These are phyloP conservation scores for Trichoderma pleuroti DNA, from an alignment of 2,329 filamentous ascomycete genomes.

Conservation along the genomic window DNA sequence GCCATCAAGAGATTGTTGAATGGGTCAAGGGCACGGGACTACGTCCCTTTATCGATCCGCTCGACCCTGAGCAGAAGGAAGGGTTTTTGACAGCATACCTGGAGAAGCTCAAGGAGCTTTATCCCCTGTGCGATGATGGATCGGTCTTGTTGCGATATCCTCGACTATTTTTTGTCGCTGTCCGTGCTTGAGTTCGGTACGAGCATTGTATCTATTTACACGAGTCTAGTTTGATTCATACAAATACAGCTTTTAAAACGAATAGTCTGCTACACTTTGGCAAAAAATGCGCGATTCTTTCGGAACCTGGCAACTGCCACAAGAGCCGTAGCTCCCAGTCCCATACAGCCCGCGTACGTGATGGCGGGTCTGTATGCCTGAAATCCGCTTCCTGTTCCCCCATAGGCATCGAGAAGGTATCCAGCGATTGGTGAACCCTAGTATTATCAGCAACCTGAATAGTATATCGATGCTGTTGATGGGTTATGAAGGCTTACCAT, in stretches of 20 bases:
- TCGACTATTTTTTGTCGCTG: constrained; percentile 52
- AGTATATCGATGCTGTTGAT: neutral
- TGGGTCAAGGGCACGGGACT: constrained; percentile 59
- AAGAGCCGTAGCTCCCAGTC: constrained; percentile 41
- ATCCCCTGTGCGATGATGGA: constrained; percentile 46
- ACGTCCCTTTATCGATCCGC: constrained; percentile 50
- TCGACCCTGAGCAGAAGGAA: constrained; percentile 39
- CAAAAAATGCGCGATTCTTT: constrained; percentile 35
- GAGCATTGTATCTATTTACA: neutral
- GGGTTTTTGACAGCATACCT: constrained; percentile 48
- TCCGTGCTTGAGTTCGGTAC: constrained; percentile 8
- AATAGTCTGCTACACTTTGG: constrained; percentile 21
- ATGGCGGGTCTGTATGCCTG: constrained; percentile 55
- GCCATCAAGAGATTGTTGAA: constrained; percentile 51
- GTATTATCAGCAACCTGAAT: neutral
- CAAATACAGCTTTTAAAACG: neutral
- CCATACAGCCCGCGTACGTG: constrained; percentile 54
- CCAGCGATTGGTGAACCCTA: constrained; percentile 56
- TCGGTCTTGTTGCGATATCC: constrained; percentile 54
- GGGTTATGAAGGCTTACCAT: constrained; percentile 38
- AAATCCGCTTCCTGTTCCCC: constrained; percentile 44
- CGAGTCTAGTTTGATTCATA: neutral
- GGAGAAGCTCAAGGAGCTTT: constrained; percentile 39
- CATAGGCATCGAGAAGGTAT: constrained; percentile 52
- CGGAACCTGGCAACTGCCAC: constrained; percentile 42